These are phyloP conservation scores for Besnoitia besnoiti DNA, from an alignment of 169 alveolate species.

Conservation along the genomic window DNA sequence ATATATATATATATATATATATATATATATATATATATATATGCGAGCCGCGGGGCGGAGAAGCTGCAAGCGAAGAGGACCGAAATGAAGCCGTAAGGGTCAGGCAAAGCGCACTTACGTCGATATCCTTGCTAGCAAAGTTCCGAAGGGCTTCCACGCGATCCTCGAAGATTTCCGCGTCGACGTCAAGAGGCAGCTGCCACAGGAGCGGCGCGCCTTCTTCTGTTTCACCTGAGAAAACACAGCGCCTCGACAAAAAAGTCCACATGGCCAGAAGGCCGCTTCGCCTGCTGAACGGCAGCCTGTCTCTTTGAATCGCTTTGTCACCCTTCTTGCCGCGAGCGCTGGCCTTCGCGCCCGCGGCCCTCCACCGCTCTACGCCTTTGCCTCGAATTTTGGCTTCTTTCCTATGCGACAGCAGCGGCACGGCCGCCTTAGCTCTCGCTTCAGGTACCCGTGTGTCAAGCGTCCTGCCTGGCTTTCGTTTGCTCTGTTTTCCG, in stretches of 20 bases:
- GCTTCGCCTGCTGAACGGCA: no score
- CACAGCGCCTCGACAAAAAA: background rate
- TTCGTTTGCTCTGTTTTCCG: background rate
- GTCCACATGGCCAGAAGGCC: no score
- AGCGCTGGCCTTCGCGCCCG: no score
- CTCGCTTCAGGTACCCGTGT: no score
- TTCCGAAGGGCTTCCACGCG: constrained; percentile 7
- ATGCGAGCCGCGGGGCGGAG: background rate
- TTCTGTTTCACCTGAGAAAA: background rate
- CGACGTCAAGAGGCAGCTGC: constrained; percentile 16
- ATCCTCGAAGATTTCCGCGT: constrained; percentile 1
- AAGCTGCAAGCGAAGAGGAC: background rate
- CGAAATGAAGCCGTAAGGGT: background rate
- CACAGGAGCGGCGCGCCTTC: background rate
- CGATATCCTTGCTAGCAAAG: constrained; percentile 1
- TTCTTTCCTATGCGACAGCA: no score
- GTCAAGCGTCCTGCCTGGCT: no score
- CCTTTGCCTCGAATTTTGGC: no score
- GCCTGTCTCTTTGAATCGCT: no score
- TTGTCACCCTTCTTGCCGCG: no score
- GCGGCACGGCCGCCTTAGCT: no score
- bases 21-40: background rate
- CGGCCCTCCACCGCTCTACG: no score
- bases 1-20: background rate
- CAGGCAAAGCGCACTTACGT: background rate